Conservation (phyloP, 140 eudicot genomes). For the Stevia rebaudiana region DNA sequence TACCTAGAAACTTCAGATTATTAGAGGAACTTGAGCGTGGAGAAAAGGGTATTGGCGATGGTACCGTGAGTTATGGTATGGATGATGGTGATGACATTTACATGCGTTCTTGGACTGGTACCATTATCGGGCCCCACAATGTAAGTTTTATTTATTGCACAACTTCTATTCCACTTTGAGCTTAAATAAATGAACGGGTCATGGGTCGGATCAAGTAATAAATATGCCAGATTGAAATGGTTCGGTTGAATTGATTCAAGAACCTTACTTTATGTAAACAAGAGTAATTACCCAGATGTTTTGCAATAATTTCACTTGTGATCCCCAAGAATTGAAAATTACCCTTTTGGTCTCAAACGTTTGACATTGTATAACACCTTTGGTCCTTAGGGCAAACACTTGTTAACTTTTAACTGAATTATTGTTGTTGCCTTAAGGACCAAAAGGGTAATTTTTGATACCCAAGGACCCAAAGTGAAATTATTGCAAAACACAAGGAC, state of each 20-base stretch:
- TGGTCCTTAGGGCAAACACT: too few species aligned
- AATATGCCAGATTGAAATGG: background rate
- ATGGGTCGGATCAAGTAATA: background rate
- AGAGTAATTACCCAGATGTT: too few species aligned
- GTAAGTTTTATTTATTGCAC: conserved; percentile 28
- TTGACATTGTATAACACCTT: too few species aligned
- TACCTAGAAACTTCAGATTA: conserved; percentile 78
- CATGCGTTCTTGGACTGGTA: conserved; percentile 94
- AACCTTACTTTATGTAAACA: too few species aligned
- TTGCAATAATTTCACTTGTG: too few species aligned
- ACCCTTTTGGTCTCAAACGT: too few species aligned
- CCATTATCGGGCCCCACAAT: conserved; percentile 85
- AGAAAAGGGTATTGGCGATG: conserved; percentile 89
- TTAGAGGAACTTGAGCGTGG: conserved; percentile 90
- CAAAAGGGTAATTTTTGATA: too few species aligned
- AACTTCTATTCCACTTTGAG: conserved; percentile 1
- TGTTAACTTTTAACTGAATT: too few species aligned
- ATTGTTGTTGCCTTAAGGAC: too few species aligned
- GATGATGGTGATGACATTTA: conserved; percentile 82
- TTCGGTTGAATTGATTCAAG: background rate
- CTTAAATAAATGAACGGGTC: background rate
- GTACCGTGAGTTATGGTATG: conserved; percentile 87
- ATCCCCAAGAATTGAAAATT: too few species aligned
- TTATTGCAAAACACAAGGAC: too few species aligned
- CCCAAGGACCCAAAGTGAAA: too few species aligned